Evolutionary conservation across 2,329 filamentous ascomycete species (phyloP).

Genomic region (Pochonia chlamydosporia): DNA sequence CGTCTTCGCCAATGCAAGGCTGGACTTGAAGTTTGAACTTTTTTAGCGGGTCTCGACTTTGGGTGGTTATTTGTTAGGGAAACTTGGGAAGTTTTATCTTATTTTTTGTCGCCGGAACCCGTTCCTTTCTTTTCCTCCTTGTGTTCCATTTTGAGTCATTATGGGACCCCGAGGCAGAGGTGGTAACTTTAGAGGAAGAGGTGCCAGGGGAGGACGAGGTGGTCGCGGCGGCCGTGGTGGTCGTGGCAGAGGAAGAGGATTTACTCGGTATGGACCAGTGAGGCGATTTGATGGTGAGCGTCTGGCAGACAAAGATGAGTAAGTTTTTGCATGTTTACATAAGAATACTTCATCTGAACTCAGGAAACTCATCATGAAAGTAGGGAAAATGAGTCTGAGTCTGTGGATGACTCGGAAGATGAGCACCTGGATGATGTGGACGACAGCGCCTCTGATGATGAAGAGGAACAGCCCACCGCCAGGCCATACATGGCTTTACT

Average conservation of each 20-base stretch:
- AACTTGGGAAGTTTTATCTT: neutral
- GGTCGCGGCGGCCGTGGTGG: slow-evolving; percentile 15
- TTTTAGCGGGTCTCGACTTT: slow-evolving; percentile 8
- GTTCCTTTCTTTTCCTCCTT: neutral
- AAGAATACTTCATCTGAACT: too few relatives aligned
- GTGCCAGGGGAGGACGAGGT: slow-evolving; percentile 20
- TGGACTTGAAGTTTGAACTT: slow-evolving; percentile 18
- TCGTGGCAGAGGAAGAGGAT: slow-evolving; percentile 24
- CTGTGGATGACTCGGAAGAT: slow-evolving; percentile 17
- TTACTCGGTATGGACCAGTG: slow-evolving; percentile 30
- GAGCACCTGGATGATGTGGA: slow-evolving; percentile 32
- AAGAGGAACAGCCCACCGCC: slow-evolving; percentile 33
- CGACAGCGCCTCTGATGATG: slow-evolving; percentile 37
- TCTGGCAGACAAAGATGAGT: slow-evolving; percentile 31
- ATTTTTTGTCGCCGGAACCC: neutral
- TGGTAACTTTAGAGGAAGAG: slow-evolving; percentile 26
- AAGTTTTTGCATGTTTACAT: slow-evolving; percentile 15
- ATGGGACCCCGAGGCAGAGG: slow-evolving; percentile 33
- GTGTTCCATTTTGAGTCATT: neutral
- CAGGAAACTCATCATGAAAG: neutral
- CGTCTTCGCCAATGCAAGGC: slow-evolving; percentile 23
- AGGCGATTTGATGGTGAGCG: slow-evolving; percentile 30
- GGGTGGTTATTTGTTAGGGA: neutral
- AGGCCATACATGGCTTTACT: slow-evolving; percentile 54
- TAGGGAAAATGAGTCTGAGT: slow-evolving; percentile 11